Base-by-base conservation (phyloP, 2,329 filamentous ascomycete genomes). In the Fusarium chlamydosporum region DNA sequence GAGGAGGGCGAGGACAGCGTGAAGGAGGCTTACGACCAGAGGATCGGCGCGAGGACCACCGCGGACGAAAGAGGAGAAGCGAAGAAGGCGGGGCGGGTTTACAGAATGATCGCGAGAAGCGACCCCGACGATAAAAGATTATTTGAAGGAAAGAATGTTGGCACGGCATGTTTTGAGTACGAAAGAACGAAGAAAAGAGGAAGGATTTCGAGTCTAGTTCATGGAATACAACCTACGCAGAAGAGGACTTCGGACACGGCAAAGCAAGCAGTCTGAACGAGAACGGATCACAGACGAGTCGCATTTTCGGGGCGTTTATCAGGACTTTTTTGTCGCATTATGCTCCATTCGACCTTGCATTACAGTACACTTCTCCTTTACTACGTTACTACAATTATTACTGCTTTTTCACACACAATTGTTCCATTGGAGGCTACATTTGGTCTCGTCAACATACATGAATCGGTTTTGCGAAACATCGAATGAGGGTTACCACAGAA, bases 61-160 rank as follows among this genome's bases (percentile, higher is more conserved):
- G 79, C 15, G 76, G 77, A 34, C 76, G 79, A 61, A 78, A 81
- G 72, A 71, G 79, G 61, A 72, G 78, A 73, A 86, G 84, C 68
- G 85, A 86, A 62, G 85, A 86, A 52, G 82, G 81, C 20, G 72
- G 75, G n/a, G 79, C 77, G 35, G 67, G 70, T 20, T 61, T 78
- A 65, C 68, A 75, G 16, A 81, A 75, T 71, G 84, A 86, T 38
- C 80, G 83, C 60, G 85, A 88, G 64, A 88, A 88, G 80, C 81
- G 86, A 75, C 81, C 79, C 67, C 82, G 86, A 76, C 82, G 83
- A 72, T 86, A 43, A 70, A 48, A 40, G 62, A 55, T 75, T 57
- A 50, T 47, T 46, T 52, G 63, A 53, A 51, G 46, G 29, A 51
- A 55, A 41, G 27, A 48, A 46, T 57, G 58, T 47, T 55, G 55